A percentile compares a stretch with the other conserved stretches of the same genome.
These are phyloP conservation scores for Colletotrichum cordylinicola DNA, from an alignment of 2,329 filamentous ascomycete genomes.

Conservation along the genomic window DNA sequence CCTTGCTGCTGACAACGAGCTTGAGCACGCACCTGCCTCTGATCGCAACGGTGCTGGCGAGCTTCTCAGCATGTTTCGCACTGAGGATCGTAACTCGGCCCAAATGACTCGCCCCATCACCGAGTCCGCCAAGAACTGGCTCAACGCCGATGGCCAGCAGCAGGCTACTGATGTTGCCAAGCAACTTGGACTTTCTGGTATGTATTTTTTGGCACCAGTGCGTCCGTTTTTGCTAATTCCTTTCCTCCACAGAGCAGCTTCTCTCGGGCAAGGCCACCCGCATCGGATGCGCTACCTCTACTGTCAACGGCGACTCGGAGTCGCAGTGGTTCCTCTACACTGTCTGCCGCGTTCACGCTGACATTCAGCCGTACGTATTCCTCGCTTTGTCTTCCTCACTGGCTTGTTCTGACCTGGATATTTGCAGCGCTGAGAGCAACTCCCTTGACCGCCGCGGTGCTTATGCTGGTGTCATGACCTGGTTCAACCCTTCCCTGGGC, in stretches of 20 bases:
- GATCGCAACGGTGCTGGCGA: not conserved
- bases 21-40: not conserved
- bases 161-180: not conserved
- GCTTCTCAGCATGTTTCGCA: not conserved
- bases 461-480: conserved; percentile 12
- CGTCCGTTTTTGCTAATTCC: not conserved
- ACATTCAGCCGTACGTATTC: not conserved
- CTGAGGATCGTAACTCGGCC: not conserved
- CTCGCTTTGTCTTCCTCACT: not conserved
- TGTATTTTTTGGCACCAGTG: no score
- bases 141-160: not conserved
- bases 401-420: not conserved
- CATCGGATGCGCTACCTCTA: not conserved
- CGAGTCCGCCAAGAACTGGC: not conserved
- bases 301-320: not conserved
- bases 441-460: not conserved
- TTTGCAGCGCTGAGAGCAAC: not conserved
- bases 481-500: conserved; percentile 10
- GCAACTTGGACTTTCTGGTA: not conserved
- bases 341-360: conserved; percentile 1
- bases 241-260: not conserved
- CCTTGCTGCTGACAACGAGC: not conserved
- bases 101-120: not conserved
- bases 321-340: not conserved
- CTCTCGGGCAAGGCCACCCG: not conserved